Evolutionary conservation across 202 grass and related monocot genomes (phyloP), one percentile per base, ranked within the genome.

Genomic region (Zoysia matrella): DNA sequence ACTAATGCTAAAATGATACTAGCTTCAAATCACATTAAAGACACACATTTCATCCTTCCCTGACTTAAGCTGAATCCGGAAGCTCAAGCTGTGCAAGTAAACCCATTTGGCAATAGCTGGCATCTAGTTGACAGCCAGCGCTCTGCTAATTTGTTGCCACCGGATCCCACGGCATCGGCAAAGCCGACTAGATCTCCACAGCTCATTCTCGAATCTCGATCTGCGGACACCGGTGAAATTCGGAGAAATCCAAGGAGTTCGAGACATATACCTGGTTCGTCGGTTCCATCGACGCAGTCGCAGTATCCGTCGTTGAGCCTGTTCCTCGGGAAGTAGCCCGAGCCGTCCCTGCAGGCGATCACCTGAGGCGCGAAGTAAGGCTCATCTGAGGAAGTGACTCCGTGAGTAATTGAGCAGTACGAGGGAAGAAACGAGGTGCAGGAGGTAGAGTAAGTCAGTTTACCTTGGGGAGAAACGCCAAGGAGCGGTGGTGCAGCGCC

Each of bases 241-340:
- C 9, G 13, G 72, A 74, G 4, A 67, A 60, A 89, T 78, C 44
- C 10, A 72, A 40, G 45, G 45, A 78, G 30, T 85, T 11, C 7
- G 43, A 76, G 60, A 47, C 66, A 79, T 1, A 55, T 40, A 95
- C 95, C 95, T 71, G 92, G 90, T 74, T 98, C 95, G 10, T 98
- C 95, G 7, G 95, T 98, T 39, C 92, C 95, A 81, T 98, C 95
- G 45, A 63, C 69, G 53, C 95, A 98, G 81, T 98, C 95, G 68
- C 90, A 93, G 84, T 84, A 98, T 4, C 86, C 90, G 69, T 98
- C 95, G 72, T 95, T 95, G 73, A 95, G 83, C 40, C 74, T 90
- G 65, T 79, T 88, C 86, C 60, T 95, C 41, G 88, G 56, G 80
- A 98, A 98, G 50, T 83, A 91, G 41, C 86, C 86, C 51, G 87